phyloP scores from a whole-genome alignment of 2,329 filamentous ascomycete genomes.

The Penicillium expansum region DNA sequence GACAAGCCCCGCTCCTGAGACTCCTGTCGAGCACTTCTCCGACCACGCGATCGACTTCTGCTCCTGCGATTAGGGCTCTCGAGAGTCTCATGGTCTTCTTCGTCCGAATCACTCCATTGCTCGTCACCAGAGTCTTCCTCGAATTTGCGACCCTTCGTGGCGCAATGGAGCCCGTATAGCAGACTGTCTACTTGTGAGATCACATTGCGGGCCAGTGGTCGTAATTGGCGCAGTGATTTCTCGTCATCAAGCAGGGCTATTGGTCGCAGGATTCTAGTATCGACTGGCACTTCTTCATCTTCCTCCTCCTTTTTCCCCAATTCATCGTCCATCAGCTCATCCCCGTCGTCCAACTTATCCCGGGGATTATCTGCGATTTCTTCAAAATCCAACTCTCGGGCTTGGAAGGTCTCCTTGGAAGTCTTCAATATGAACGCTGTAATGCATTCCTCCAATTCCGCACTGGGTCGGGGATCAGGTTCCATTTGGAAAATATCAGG shows the following conservation, averaged over 20 bases:
- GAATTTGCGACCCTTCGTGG: conserved; percentile 53
- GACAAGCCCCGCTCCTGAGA: conserved; percentile 8
- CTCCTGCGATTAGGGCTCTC: conserved; percentile 10
- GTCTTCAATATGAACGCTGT: conserved; percentile 62
- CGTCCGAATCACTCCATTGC: conserved; percentile 31
- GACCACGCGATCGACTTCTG: conserved; percentile 26
- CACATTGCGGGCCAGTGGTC: conserved; percentile 67
- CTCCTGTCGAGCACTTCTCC: conserved; percentile 22
- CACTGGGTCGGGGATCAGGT: conserved; percentile 52
- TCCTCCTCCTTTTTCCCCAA: conserved; percentile 6
- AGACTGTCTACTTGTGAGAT: conserved; percentile 67
- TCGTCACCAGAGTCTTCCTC: conserved; percentile 29
- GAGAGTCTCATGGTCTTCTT: conserved; percentile 9
- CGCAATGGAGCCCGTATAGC: conserved; percentile 67
- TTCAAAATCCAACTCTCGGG: conserved; percentile 37
- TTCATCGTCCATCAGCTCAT: conserved; percentile 15
- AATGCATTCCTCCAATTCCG: conserved; percentile 67
- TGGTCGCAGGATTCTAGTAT: conserved; percentile 29
- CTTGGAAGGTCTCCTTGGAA: conserved; percentile 64
- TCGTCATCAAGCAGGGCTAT: conserved; percentile 19
- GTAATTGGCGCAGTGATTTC: conserved; percentile 57
- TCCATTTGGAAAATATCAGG: conserved; percentile 51
- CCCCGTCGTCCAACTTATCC: conserved; percentile 17
- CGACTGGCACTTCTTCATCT: conserved; percentile 17
- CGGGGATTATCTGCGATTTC: conserved; percentile 1